Base-by-base conservation (phyloP, 2,329 filamentous ascomycete species). In the Aaosphaeria arxii region DNA sequence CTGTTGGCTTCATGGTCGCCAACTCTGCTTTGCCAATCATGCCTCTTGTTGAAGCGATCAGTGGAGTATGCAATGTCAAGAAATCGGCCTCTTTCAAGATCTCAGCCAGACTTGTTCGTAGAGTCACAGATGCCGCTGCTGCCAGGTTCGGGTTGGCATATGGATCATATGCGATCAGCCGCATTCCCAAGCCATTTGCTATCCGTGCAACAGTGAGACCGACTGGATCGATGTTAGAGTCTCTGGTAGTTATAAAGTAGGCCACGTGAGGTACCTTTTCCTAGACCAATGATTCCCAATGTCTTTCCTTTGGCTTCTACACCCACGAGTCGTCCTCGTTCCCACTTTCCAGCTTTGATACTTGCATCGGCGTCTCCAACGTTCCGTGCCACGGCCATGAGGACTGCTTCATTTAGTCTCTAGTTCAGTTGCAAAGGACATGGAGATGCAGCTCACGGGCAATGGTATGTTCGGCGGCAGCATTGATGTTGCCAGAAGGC, bases 191-290 rank as follows among this genome's bases (percentile, higher is more conserved):
- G 0, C 88, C 88, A 45, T 85, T 85, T 6, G 86, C 87, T 74
- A 90, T 86, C n/a, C 87, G 78, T 13, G 88, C 89, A 11, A 92
- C 88, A 44, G 87, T 88, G 63, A 91, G 77, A 24, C 89, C 89
- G 30, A 92, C 81, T 82, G 45, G 11, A n/a, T 5, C 7, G 17
- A 4, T 7, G 33, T 69, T 42, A 69, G 60, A 17, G 5, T 5
- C 33, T 2, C 11, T 38, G 31, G 5, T 29, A 29, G 3, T 13
- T 4, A 31, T 11, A 7, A 9, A 36, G 33, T 4, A n/a, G 33
- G 31, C 5, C 6, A 5, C 32, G 7, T 41, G 6, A 40, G 52
- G 40, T 62, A 80, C 79, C 88, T 73, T 91, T 91, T n/a, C 89
- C 89, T 29, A 91, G 71, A 1, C 89, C 89, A 36, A 94, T 82